A percentile compares a stretch with the other conserved stretches of the same genome.
These are phyloP conservation scores for Crithidia brevicula DNA, from an alignment of 208 protist species.

Conservation along the genomic window DNA sequence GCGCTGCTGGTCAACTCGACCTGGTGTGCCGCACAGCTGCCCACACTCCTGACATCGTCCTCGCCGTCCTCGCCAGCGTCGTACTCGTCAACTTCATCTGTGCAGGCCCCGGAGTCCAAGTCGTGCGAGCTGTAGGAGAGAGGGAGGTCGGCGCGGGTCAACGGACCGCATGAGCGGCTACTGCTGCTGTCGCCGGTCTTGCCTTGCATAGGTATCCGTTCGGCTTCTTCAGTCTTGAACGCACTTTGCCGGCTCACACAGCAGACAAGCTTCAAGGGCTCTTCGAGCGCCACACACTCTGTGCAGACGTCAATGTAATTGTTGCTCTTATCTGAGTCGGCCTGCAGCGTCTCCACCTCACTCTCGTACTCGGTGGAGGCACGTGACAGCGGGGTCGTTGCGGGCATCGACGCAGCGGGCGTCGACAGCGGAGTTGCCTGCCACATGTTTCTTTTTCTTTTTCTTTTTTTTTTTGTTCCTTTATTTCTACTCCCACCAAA, in stretches of 20 bases:
- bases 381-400: not conserved
- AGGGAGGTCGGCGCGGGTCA: not conserved
- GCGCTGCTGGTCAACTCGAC: not conserved
- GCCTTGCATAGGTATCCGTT: too few species aligned
- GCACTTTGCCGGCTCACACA: too few species aligned
- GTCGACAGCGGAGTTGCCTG: not conserved
- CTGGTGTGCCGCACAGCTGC: not conserved
- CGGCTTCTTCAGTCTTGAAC: too few species aligned
- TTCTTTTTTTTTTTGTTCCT: not conserved
- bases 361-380: not conserved
- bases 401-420: not conserved
- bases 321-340: not conserved
- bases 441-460: not conserved
- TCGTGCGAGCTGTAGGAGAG: conserved; percentile 17
- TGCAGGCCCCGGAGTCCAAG: not conserved
- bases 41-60: not conserved
- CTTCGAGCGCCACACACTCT: too few species aligned
- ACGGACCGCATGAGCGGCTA: not conserved
- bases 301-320: not conserved
- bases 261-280: too few species aligned
- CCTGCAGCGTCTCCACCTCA: not conserved
- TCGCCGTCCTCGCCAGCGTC: conserved; percentile 2
- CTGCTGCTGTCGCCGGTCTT: not conserved
- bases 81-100: conserved; percentile 4
- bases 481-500: too few species aligned